phyloP scores from a whole-genome alignment of 2,329 filamentous ascomycete species.

The Colletotrichum siamense region DNA sequence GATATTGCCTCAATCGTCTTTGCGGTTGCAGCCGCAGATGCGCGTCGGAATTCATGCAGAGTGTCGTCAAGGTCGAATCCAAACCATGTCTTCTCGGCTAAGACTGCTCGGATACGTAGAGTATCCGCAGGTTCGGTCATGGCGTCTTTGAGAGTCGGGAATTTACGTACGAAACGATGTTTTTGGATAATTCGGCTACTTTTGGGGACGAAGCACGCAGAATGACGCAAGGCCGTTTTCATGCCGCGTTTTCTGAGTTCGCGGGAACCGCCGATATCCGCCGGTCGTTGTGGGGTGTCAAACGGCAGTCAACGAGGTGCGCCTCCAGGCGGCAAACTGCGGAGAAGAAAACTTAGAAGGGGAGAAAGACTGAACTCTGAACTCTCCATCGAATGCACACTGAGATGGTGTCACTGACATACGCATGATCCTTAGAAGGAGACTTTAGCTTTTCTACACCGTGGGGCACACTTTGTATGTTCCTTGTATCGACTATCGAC shows the following conservation, averaged over 20 bases:
- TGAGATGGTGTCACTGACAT: background rate
- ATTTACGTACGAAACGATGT: background rate
- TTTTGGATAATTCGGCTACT: background rate
- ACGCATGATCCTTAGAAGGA: background rate
- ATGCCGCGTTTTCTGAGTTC: background rate
- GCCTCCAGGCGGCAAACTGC: too few species aligned
- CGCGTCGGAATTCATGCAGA: constrained; percentile 49
- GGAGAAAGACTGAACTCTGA: too few species aligned
- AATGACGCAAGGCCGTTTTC: background rate
- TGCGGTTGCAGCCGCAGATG: constrained; percentile 39
- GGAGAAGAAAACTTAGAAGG: too few species aligned
- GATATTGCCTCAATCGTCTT: constrained; percentile 36
- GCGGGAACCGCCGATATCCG: background rate
- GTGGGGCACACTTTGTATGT: too few species aligned
- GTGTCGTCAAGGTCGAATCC: constrained; percentile 56
- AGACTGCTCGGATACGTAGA: background rate
- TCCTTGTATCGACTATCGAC: too few species aligned
- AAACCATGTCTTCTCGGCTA: constrained; percentile 34
- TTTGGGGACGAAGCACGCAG: background rate
- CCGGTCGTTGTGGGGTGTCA: background rate
- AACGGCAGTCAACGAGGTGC: too few species aligned
- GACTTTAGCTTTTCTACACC: too few species aligned
- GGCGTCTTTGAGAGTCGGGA: background rate
- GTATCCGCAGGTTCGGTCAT: background rate
- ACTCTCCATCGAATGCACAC: background rate